Evolutionary conservation across 148 eudicot genomes (phyloP), one percentile per base, ranked within the genome.

Genomic region (Beta vulgaris): DNA sequence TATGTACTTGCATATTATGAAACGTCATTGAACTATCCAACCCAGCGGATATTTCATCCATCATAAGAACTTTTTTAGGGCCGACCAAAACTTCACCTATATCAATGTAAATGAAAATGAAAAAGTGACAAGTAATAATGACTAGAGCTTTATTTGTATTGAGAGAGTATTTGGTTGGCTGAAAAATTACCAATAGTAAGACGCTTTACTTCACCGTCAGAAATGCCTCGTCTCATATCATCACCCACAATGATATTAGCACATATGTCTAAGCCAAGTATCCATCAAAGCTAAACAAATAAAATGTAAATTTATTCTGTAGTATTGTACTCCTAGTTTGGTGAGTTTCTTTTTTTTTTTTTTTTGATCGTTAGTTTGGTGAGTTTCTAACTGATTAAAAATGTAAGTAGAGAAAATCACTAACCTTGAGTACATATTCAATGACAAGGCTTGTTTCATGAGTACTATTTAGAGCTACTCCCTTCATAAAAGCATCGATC

Each of bases 11-110:
- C 89, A 78, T 59, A 90, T 87, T n/a, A 72, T 85, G 89, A 74
- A 77, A 92, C 43, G 97, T 86, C 25, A 94, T 92, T 57, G 97
- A 88, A 66, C 91, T 88, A 62, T 92, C 97, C 72, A 92, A 82
- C 5, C 97, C 97, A 13, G 91, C 88, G 14, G 97, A 92, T 77
- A 92, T 88, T 66, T 92, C 94, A 71, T 92, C 97, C 97, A 92
- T 88, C 55, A 84, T 69, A n/a, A 88, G 26, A 26, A 81, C 97
- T 81, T 82, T 90, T 26, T 89, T 87, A 32, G 97, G 94, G 12
- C 97, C 97, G 26, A 82, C 92, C 73, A 92, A 49, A 92, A 90
- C 90, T 82, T 92, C 97, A 26, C 97, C 97, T 92, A 81, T 43
- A 71, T 46, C 1, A 43, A 43, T 43, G n/a, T n/a, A n/a, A n/a